phyloP scores from a whole-genome alignment of 1,284 basidiomycete species.

The Acaromyces ingoldii region DNA sequence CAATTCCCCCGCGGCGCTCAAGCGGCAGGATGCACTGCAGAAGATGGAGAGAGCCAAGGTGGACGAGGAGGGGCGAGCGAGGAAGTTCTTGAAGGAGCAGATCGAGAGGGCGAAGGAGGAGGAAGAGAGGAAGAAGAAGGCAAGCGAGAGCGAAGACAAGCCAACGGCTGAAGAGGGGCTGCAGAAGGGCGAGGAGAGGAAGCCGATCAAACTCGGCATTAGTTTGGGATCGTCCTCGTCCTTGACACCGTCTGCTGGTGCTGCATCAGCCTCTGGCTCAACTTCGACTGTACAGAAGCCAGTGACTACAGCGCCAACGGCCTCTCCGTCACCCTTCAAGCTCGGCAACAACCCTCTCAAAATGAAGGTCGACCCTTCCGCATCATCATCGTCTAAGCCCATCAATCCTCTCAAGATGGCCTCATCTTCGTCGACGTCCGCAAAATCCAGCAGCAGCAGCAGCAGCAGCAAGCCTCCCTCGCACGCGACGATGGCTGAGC shows the following conservation, averaged over 20 bases:
- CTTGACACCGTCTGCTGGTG: background rate
- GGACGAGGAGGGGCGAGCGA: conserved; percentile 90
- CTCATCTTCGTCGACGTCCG: background rate
- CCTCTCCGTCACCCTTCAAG: conserved; percentile 13
- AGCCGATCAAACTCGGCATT: conserved; percentile 31
- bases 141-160: conserved; percentile 2
- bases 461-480: conserved; percentile 16
- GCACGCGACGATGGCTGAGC: conserved; percentile 39
- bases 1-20: conserved; percentile 84
- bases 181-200: conserved; percentile 9
- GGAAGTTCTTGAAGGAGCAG: conserved; percentile 83
- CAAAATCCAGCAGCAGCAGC: background rate
- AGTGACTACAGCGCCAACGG: background rate
- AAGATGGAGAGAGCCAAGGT: conserved; percentile 88
- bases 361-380: background rate
- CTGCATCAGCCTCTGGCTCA: background rate
- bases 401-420: conserved; percentile 5
- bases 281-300: background rate
- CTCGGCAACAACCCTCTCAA: conserved; percentile 30
- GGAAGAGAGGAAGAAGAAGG: conserved; percentile 14
- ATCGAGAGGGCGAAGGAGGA: conserved; percentile 71
- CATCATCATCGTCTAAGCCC: conserved; percentile 15
- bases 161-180: conserved; percentile 16
- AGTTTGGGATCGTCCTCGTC: background rate
- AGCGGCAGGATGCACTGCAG: conserved; percentile 80